Conservation (phyloP, 164 flowering plant species). For the Platanus orientalis region DNA sequence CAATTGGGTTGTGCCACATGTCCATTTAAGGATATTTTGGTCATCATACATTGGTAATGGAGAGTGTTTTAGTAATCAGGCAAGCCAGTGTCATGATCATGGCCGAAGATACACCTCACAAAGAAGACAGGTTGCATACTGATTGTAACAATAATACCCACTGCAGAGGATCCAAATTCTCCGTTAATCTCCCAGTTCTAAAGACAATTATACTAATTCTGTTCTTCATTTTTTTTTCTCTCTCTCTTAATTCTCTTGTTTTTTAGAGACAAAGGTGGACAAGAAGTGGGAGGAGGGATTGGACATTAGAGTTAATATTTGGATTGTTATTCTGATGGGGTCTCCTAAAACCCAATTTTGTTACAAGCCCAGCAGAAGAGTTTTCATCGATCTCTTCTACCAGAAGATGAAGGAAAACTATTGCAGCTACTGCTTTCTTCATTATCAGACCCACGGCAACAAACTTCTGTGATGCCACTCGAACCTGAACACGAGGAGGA, state of each 20-base stretch:
- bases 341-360: constrained; percentile 13
- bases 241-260: background rate
- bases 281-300: background rate
- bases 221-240: no score
- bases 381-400: constrained; percentile 16
- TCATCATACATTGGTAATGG: background rate
- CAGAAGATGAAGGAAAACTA: constrained; percentile 14
- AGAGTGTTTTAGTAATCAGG: no score
- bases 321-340: constrained; percentile 16
- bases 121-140: no score
- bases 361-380: constrained; percentile 8
- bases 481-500: constrained; percentile 30
- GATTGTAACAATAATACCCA: no score
- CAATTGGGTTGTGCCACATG: no score
- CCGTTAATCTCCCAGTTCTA: no score
- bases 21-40: no score
- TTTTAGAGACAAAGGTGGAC: background rate
- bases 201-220: no score
- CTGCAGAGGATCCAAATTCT: no score
- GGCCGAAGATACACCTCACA: no score
- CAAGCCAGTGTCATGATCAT: no score
- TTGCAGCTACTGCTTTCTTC: constrained; percentile 29
- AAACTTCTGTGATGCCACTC: constrained; percentile 32
- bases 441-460: constrained; percentile 26
- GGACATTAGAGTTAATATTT: constrained; percentile 2